phyloP scores from a whole-genome alignment of 495 filamentous ascomycete species.

The Penicillium arizonense region DNA sequence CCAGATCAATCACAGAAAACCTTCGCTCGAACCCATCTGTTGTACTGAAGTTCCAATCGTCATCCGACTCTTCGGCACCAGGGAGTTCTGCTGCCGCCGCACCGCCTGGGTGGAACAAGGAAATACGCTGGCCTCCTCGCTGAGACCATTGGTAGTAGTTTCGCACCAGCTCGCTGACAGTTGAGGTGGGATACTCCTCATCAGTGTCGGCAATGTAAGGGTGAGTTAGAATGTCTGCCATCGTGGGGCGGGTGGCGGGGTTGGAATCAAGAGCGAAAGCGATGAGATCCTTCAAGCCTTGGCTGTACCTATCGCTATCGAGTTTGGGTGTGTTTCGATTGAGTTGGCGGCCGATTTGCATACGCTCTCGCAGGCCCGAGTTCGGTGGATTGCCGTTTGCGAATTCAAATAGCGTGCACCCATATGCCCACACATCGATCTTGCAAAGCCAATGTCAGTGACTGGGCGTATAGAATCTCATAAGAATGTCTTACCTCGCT shows the following conservation, averaged over 20 bases:
- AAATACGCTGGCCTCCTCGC: conserved; percentile 76
- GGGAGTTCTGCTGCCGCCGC: conserved; percentile 61
- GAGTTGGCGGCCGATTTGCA: conserved; percentile 62
- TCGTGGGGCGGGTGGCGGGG: conserved; percentile 69
- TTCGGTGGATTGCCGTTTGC: conserved; percentile 84
- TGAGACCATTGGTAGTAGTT: conserved; percentile 86
- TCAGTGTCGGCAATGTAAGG: conserved; percentile 55
- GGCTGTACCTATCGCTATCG: conserved; percentile 72
- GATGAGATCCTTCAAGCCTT: conserved; percentile 70
- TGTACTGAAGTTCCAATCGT: conserved; percentile 93
- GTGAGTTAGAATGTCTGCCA: conserved; percentile 47
- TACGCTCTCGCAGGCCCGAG: conserved; percentile 43
- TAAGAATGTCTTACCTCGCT: conserved; percentile 43
- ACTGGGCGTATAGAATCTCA: background rate
- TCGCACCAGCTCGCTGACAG: conserved; percentile 69
- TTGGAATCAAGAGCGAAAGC: conserved; percentile 76
- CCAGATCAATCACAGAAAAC: conserved; percentile 47
- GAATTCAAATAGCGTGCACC: conserved; percentile 86
- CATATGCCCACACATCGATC: conserved; percentile 95
- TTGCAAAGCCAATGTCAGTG: conserved; percentile 31
- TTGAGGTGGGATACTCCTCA: conserved; percentile 65
- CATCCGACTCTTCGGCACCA: conserved; percentile 40
- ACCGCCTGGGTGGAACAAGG: conserved; percentile 75
- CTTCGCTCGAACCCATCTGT: conserved; percentile 77
- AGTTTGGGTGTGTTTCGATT: conserved; percentile 62